phyloP scores from a whole-genome alignment of 208 protist species.

The Leishmania arabica region DNA sequence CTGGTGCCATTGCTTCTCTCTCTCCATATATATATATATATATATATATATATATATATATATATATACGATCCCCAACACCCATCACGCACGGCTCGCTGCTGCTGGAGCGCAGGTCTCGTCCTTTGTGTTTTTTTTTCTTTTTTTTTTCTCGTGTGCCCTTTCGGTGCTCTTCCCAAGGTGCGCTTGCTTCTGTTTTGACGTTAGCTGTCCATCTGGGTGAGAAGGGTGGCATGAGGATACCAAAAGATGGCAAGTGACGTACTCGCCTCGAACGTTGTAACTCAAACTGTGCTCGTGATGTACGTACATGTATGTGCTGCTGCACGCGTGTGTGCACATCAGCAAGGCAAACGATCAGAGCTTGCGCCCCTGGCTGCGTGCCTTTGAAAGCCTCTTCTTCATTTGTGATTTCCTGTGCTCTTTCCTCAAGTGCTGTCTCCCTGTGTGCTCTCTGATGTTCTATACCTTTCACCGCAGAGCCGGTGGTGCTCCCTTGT shows the following conservation, averaged over 20 bases:
- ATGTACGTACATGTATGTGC: not conserved
- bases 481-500: not conserved
- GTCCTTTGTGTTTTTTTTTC: not conserved
- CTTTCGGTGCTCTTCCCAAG: constrained; percentile 1
- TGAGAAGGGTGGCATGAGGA: not conserved
- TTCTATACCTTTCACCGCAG: not conserved
- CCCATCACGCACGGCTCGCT: not conserved
- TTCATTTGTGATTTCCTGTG: not conserved
- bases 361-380: not conserved
- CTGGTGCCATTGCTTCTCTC: too few relatives aligned
- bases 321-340: not conserved
- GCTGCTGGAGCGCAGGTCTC: not conserved
- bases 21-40: too few relatives aligned
- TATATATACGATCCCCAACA: too few relatives aligned
- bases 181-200: not conserved
- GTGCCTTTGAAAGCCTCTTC: not conserved
- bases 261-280: not conserved
- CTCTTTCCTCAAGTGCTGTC: too few relatives aligned
- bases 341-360: not conserved
- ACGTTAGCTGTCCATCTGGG: not conserved
- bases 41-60: too few relatives aligned
- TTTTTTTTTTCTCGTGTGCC: not conserved
- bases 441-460: not conserved
- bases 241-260: not conserved
- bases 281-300: not conserved